Evolutionary conservation across 116 monocot species (phyloP).

Genomic region (Thalassia testudinum): DNA sequence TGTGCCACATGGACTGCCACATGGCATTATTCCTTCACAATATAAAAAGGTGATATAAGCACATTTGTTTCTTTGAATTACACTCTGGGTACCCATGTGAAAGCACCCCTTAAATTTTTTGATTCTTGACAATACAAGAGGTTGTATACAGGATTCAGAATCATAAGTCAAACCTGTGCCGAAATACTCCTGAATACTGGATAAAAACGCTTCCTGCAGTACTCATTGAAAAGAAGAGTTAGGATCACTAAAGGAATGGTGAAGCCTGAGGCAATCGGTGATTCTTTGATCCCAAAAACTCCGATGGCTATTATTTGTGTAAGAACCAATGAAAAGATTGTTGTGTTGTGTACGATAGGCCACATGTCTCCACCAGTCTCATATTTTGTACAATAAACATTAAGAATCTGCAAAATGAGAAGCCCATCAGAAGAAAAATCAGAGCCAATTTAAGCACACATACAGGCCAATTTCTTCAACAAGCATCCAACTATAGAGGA

Average conservation of each 20-base stretch:
- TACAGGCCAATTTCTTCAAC: too few relatives aligned
- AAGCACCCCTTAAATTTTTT: too few relatives aligned
- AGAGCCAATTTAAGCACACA: too few relatives aligned
- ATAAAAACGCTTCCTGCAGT: constrained; percentile 61
- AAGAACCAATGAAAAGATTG: constrained; percentile 80
- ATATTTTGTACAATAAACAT: constrained; percentile 75
- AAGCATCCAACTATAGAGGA: too few relatives aligned
- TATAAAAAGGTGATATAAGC: too few relatives aligned
- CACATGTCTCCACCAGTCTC: constrained; percentile 74
- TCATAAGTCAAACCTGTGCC: constrained; percentile 15
- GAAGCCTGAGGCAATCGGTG: constrained; percentile 55
- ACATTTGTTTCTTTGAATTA: too few relatives aligned
- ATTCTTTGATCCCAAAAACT: constrained; percentile 74
- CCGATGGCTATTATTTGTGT: constrained; percentile 84
- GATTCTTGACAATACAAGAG: too few relatives aligned
- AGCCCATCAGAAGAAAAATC: too few relatives aligned
- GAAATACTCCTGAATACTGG: constrained; percentile 68
- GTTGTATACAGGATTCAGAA: too few relatives aligned
- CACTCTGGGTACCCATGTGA: too few relatives aligned
- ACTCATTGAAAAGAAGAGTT: constrained; percentile 88
- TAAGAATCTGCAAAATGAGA: constrained; percentile 44
- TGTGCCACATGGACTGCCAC: too few relatives aligned
- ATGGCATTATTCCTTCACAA: too few relatives aligned
- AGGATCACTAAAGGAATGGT: constrained; percentile 59
- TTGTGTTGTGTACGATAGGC: constrained; percentile 85